Base-by-base conservation (phyloP, 1,284 basidiomycete species). In the Baeospora myosura region DNA sequence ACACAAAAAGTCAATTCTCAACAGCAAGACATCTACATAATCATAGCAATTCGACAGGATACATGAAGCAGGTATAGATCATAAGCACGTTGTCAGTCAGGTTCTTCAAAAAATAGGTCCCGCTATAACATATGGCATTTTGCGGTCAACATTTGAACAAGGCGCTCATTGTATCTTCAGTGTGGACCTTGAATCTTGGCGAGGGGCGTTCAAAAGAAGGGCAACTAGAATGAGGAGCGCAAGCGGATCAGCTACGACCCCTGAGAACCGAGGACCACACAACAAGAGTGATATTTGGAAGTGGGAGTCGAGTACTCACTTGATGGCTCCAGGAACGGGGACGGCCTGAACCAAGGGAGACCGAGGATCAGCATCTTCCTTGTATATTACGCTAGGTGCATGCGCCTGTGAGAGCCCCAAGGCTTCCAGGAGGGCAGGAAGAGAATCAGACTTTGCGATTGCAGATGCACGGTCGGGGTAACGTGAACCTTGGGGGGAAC, bases 321-420 rank as follows among this genome's bases (percentile, higher is more conserved):
- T 51, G 4, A 42, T 17, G n/a, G 44, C 41, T 16, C 34, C 34
- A 20, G 50, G 38, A 16, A 52, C 22, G 7, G 30, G 33, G 7
- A 20, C 29, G 5, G 34, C 40, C 24, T 35, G 40, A n/a, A 22
- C 25, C 32, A 54, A 48, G 5, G 55, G 55, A 24, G 55, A 57
- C 14, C 59, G 56, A 3, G 59, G 59, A 43, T 61, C 58, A 38
- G 41, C n/a, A 18, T 14, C 10, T 3, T 42, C 22, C 11, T 47
- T 42, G 37, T 51, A 48, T 5, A 46, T 20, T 12, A 38, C 33
- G 38, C 40, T 38, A 8, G 44, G 41, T 28, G 44, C 38, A 38
- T 45, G 51, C 25, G 48, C 43, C 20, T 46, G 40, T 11, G 44
- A 49, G 11, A 47, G 26, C n/a, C 42, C 38, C 5, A 38, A 28